These are phyloP conservation scores for Diaporthe caulivora DNA, from an alignment of 2,329 filamentous ascomycete genomes.

Conservation along the genomic window DNA sequence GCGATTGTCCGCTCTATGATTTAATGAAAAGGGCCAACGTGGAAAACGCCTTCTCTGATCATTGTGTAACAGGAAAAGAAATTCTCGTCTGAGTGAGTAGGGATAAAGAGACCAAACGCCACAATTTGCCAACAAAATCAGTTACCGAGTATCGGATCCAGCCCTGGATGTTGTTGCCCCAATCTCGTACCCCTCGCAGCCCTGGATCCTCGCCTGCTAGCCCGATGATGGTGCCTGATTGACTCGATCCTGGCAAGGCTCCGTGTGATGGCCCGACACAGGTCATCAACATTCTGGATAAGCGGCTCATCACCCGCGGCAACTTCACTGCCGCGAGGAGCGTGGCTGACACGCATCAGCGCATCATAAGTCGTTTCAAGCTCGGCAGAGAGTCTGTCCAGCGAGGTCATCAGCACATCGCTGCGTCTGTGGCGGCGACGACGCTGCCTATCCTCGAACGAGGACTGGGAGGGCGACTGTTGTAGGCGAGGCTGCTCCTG, in stretches of 20 bases:
- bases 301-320: not conserved
- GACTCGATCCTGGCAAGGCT: slow-evolving; percentile 27
- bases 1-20: too few species aligned
- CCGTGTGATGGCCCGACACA: slow-evolving; percentile 22
- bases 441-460: slow-evolving; percentile 12
- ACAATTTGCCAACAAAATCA: not conserved
- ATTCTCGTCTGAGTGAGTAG: not conserved
- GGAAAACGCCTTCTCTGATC: not conserved
- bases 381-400: slow-evolving; percentile 27
- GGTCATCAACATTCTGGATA: not conserved
- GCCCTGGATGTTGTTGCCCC: not conserved
- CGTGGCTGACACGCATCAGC: slow-evolving; percentile 7
- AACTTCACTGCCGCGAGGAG: not conserved
- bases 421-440: slow-evolving; percentile 14
- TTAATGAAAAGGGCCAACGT: not conserved
- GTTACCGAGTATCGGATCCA: not conserved
- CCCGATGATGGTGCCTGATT: slow-evolving; percentile 17
- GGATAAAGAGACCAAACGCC: not conserved
- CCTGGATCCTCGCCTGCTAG: not conserved
- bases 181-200: not conserved
- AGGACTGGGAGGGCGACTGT: slow-evolving; percentile 17
- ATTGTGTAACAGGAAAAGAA: not conserved
- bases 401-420: slow-evolving; percentile 21
- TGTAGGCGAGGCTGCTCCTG: not conserved
- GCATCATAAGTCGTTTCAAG: slow-evolving; percentile 26